Evolutionary conservation across 192 early-diverging fungal genomes (phyloP).

Genomic region (Haplosporangium gracile): DNA sequence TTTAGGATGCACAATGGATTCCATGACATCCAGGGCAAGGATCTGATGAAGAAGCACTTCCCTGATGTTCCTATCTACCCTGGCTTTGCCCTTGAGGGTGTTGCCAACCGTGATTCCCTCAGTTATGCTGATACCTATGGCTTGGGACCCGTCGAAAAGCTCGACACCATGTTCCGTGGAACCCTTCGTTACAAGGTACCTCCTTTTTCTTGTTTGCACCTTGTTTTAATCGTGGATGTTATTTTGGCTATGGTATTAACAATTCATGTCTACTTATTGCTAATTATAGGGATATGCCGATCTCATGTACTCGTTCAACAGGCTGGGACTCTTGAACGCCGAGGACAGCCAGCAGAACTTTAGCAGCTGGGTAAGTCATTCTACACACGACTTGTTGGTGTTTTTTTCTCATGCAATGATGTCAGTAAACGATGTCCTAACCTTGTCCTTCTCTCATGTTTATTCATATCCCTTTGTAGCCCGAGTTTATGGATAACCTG

Average conservation of each 20-base stretch:
- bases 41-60: conserved; percentile 79
- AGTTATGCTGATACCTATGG: conserved; percentile 90
- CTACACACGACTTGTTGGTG: too few relatives aligned
- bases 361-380: conserved; percentile 60
- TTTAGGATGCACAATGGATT: conserved; percentile 74
- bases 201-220: neutral
- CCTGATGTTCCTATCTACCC: conserved; percentile 82
- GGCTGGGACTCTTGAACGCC: conserved; percentile 82
- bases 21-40: conserved; percentile 73
- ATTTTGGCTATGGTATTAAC: too few relatives aligned
- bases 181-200: conserved; percentile 84
- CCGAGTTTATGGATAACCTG: conserved; percentile 59
- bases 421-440: neutral
- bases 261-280: too few relatives aligned
- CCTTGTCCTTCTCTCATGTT: neutral
- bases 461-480: conserved; percentile 34
- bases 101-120: conserved; percentile 95
- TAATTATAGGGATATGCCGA: conserved; percentile 80
- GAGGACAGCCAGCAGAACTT: conserved; percentile 43
- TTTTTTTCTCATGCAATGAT: neutral
- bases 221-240: too few relatives aligned
- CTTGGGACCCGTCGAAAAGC: conserved; percentile 72
- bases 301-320: conserved; percentile 83
- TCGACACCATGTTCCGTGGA: conserved; percentile 96
- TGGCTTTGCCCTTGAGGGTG: conserved; percentile 93